Conservation (phyloP, 148 eudicot species). For the Tetragonia tetragonoides region DNA sequence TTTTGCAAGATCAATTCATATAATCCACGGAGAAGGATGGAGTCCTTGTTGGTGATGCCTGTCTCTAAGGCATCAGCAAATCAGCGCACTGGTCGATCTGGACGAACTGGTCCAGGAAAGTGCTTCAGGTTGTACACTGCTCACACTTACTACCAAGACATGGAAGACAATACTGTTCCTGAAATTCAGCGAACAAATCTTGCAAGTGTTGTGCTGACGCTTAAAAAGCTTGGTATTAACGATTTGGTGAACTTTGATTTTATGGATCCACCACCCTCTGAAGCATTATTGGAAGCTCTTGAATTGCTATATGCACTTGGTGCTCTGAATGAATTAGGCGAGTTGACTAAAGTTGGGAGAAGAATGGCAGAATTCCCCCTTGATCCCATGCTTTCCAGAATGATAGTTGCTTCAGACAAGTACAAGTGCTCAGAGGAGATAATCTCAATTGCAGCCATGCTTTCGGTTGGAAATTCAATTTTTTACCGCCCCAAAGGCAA, state of each 20-base stretch:
- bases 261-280: conserved; percentile 80
- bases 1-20: conserved; percentile 63
- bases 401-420: conserved; percentile 66
- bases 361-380: conserved; percentile 82
- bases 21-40: conserved; percentile 77
- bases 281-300: conserved; percentile 63
- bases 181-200: conserved; percentile 73
- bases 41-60: conserved; percentile 56
- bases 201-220: conserved; percentile 68
- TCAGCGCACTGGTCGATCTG: conserved; percentile 80
- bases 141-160: conserved; percentile 48
- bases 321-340: conserved; percentile 62
- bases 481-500: conserved; percentile 80
- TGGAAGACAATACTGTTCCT: conserved; percentile 60
- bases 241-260: conserved; percentile 72
- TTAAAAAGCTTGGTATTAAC: conserved; percentile 72
- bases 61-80: conserved; percentile 74
- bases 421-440: conserved; percentile 66
- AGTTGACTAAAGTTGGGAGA: conserved; percentile 68
- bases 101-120: conserved; percentile 78
- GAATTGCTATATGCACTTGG: conserved; percentile 62
- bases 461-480: conserved; percentile 71
- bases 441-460: conserved; percentile 75
- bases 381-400: conserved; percentile 76
- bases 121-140: conserved; percentile 71